Conservation (phyloP, 2,329 filamentous ascomycete species). For the Corynespora cassiicola region DNA sequence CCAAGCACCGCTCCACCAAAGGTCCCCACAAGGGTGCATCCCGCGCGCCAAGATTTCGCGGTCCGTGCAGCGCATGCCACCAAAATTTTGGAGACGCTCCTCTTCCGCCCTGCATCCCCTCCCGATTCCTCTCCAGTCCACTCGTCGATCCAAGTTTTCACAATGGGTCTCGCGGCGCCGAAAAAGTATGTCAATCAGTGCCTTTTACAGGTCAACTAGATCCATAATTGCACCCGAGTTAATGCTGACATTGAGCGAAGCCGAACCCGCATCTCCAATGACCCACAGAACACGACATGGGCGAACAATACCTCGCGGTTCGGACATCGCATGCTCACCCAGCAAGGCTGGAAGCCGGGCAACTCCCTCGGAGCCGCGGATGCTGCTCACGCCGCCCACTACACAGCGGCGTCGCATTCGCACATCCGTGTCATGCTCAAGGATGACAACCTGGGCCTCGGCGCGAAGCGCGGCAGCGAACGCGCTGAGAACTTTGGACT, state of each 20-base stretch:
- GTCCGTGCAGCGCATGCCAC: constrained; percentile 28
- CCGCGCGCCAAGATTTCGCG: constrained; percentile 36
- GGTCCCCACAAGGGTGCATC: no score
- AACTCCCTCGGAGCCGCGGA: constrained; percentile 80
- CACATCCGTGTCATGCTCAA: constrained; percentile 87
- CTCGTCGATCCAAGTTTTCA: constrained; percentile 15
- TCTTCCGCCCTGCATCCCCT: constrained; percentile 1
- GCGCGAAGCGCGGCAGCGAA: constrained; percentile 77
- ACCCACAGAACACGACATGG: constrained; percentile 97
- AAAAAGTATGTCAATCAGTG: constrained; percentile 62
- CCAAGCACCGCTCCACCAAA: no score
- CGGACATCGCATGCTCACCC: constrained; percentile 85
- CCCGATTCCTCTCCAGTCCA: background rate
- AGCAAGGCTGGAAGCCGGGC: constrained; percentile 91
- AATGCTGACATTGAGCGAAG: constrained; percentile 42
- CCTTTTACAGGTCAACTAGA: background rate
- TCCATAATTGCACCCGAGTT: constrained; percentile 13
- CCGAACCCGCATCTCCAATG: constrained; percentile 77
- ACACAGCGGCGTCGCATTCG: constrained; percentile 80
- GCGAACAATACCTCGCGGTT: constrained; percentile 80
- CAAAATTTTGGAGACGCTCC: constrained; percentile 30
- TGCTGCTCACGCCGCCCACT: constrained; percentile 75
- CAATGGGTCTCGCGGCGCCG: constrained; percentile 73
- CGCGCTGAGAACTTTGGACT: constrained; percentile 78
- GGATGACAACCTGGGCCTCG: constrained; percentile 89